Conservation (phyloP, 257 asterid genomes). For the Salvia splendens region DNA sequence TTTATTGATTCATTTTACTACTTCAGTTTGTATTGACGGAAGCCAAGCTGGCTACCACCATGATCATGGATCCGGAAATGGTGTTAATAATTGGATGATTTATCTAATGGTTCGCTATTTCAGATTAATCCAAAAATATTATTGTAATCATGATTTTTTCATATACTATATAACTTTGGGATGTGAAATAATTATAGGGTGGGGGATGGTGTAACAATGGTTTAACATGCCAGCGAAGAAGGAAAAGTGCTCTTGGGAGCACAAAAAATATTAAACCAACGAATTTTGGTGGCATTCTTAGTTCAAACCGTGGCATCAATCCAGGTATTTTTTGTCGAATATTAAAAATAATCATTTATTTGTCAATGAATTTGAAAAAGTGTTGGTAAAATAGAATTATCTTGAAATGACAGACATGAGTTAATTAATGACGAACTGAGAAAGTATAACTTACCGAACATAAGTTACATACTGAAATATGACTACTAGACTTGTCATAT, state of each 20-base stretch:
- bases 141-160: too few relatives aligned
- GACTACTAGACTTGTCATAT: too few relatives aligned
- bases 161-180: background rate
- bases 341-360: too few relatives aligned
- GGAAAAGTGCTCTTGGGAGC: background rate
- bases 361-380: too few relatives aligned
- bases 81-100: constrained; percentile 10
- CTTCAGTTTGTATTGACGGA: constrained; percentile 10
- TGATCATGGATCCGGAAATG: background rate
- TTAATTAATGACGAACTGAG: too few relatives aligned
- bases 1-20: too few relatives aligned
- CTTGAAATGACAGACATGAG: too few relatives aligned
- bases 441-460: too few relatives aligned
- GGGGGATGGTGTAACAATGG: constrained; percentile 23
- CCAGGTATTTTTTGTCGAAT: background rate
- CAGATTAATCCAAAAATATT: too few relatives aligned
- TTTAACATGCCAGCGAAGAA: background rate
- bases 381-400: too few relatives aligned
- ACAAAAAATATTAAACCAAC: background rate
- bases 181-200: background rate
- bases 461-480: too few relatives aligned
- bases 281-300: constrained; percentile 11
- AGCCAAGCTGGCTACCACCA: background rate
- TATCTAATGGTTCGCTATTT: background rate
- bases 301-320: background rate